phyloP scores from a whole-genome alignment of 306 rosid species.

The Medicago lupulina region DNA sequence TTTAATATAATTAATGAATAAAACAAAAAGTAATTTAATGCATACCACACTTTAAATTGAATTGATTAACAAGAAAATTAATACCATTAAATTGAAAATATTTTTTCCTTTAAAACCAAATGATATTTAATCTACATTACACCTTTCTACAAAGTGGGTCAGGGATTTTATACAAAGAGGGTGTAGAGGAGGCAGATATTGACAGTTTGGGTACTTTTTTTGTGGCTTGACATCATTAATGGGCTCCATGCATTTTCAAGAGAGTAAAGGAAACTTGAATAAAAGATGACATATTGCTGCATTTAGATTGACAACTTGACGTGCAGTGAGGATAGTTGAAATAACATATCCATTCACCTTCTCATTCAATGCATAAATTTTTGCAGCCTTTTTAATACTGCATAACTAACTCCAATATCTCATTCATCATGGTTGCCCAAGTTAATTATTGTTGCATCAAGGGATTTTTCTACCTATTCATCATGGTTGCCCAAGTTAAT shows the following conservation, averaged over 20 bases:
- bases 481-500: too few species aligned
- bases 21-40: not conserved
- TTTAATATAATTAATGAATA: not conserved
- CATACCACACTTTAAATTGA: not conserved
- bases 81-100: not conserved
- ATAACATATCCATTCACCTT: conserved; percentile 41
- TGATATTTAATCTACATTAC: not conserved
- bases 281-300: conserved; percentile 45
- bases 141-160: conserved; percentile 30
- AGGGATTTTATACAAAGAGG: conserved; percentile 34
- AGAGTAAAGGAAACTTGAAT: conserved; percentile 39
- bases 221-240: conserved; percentile 53
- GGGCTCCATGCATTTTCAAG: conserved; percentile 51
- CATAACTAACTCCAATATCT: conserved; percentile 22
- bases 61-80: not conserved
- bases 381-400: conserved; percentile 23
- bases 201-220: conserved; percentile 50
- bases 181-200: conserved; percentile 47
- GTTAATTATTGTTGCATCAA: conserved; percentile 7
- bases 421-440: conserved; percentile 13
- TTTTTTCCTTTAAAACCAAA: not conserved
- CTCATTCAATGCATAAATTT: conserved; percentile 44
- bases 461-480: not conserved
- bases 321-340: conserved; percentile 38
- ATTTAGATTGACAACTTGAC: conserved; percentile 50